Evolutionary conservation across 1,284 basidiomycete species (phyloP), one percentile per base, ranked within the genome.

Genomic region (Cutaneotrichosporon arboriforme): DNA sequence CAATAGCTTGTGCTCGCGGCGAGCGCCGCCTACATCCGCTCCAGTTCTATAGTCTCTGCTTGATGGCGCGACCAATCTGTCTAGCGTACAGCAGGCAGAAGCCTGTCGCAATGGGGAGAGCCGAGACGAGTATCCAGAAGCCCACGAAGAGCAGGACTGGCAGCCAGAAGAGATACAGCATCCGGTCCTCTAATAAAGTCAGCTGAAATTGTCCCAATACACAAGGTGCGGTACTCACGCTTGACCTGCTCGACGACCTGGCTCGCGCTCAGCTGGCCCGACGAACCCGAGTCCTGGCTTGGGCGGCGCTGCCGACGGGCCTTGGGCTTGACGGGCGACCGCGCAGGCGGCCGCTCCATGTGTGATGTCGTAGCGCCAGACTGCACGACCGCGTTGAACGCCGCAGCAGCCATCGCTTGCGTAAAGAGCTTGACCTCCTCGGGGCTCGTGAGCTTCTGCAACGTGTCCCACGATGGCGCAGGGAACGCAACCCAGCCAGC

Each of bases 131-230:
- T n/a, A 72, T 54, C 71, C 71, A 73, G 48, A 73, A 73, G 15
- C 70, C 70, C 13, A 73, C 67, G 46, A 73, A 73, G 12, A 70
- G 63, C 31, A 96, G 78, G 60, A 93, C 88, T 3, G 92, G 92
- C 62, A 96, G 81, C 92, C 92, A 97, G 80, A 97, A 96, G 52
- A 89, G 76, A 47, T 92, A 75, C 45, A 97, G 81, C 92, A 97
- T 96, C 44, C 84, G 84, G 72, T 97, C 91, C 73, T 88, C 90
- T 89, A 65, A 21, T 62, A 46, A 41, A 14, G 48, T 53, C 40
- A 53, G 51, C 47, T 31, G 7, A 10, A 7, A 3, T 21, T 40
- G 22, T 14, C 3, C 34, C 10, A n/a, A n/a, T n/a, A n/a, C n/a
- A 40, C 46, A 18, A n/a, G 8, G 33, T 22, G 33, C 13, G 13